Conservation (phyloP, 164 flowering plant species). For the Annona squamosa region DNA sequence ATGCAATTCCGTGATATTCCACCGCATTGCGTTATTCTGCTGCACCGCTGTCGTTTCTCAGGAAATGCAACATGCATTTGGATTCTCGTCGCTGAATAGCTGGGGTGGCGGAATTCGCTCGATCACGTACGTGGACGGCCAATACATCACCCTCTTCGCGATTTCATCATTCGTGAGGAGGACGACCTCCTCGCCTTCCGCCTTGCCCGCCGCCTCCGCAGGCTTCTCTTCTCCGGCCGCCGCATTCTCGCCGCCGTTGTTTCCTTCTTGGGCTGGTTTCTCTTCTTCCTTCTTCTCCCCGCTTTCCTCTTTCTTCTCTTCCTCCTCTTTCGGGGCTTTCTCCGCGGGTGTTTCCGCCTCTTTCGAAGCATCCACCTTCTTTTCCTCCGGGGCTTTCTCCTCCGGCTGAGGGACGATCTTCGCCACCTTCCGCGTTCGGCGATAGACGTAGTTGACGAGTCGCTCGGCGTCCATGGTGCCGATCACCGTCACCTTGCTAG, state of each 20-base stretch:
- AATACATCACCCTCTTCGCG: conserved; percentile 57
- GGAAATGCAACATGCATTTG: conserved; percentile 83
- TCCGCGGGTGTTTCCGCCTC: conserved; percentile 27
- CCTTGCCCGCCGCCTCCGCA: conserved; percentile 8
- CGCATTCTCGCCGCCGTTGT: conserved; percentile 10
- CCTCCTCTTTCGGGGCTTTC: conserved; percentile 20
- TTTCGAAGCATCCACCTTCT: conserved; percentile 20
- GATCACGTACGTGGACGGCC: conserved; percentile 64
- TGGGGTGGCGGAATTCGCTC: conserved; percentile 81
- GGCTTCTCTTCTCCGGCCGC: conserved; percentile 14
- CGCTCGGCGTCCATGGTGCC: conserved; percentile 82
- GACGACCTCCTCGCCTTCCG: conserved; percentile 9
- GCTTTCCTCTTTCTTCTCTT: conserved; percentile 3
- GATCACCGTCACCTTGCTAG: conserved; percentile 70
- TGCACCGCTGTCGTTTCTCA: background rate
- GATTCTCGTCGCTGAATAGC: conserved; percentile 93
- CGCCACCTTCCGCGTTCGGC: conserved; percentile 78
- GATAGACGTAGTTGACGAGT: conserved; percentile 77
- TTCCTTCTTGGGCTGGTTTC: conserved; percentile 8
- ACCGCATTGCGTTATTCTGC: background rate
- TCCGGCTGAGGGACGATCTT: conserved; percentile 63
- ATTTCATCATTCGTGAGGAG: conserved; percentile 25
- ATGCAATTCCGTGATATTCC: too few species aligned
- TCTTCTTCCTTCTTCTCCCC: conserved; percentile 21
- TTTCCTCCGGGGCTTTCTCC: conserved; percentile 26